Evolutionary conservation across 306 rosid species (phyloP), one percentile per base, ranked within the genome.

Genomic region (Dalbergia cultrata): DNA sequence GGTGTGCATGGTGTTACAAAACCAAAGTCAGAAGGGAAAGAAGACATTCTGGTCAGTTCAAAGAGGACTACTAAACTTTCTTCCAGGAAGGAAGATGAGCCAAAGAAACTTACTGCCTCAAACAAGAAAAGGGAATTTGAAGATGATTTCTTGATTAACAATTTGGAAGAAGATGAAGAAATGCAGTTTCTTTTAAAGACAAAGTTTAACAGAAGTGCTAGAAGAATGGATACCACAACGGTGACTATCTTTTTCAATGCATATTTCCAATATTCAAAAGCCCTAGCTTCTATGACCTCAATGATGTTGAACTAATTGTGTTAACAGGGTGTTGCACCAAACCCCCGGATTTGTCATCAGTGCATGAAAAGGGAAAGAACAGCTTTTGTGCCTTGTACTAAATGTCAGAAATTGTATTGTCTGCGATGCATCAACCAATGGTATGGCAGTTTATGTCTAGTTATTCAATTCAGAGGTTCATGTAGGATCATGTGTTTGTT

Each of bases 361-460:
- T 93, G 98, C 83, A 69, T 70, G 91, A 89, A 84, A 82, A 85
- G 78, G 86, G 88, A 80, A 58, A 88, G 85, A 37, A 60, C 37
- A 74, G 50, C 34, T 19, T 79, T 80, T 59, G 82, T 90, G 58
- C 88, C 90, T 50, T 93, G 98, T 82, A 73, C 83, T 68, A 85
- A 75, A 14, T 93, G 98, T 81, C 21, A 66, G 62, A 90, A 87
- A 78, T 53, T 91, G 63, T 93, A 93, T 83, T 93, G 98, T 63
- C 6, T 73, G 66, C 87, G 79, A 43, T 93, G 98, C 67, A 76
- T 90, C 77, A 85, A 85, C 80, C 81, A 86, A 69, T 93, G 98
- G 98, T 94, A 89, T 69, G 73, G 2, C 18, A 52, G 26, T 82
- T 50, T 68, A 44, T 5, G 14, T 67, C 39, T 76, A 57, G 16